Base-by-base conservation (phyloP, 2,329 filamentous ascomycete species). In the Paraphaeosphaeria sporulosa region DNA sequence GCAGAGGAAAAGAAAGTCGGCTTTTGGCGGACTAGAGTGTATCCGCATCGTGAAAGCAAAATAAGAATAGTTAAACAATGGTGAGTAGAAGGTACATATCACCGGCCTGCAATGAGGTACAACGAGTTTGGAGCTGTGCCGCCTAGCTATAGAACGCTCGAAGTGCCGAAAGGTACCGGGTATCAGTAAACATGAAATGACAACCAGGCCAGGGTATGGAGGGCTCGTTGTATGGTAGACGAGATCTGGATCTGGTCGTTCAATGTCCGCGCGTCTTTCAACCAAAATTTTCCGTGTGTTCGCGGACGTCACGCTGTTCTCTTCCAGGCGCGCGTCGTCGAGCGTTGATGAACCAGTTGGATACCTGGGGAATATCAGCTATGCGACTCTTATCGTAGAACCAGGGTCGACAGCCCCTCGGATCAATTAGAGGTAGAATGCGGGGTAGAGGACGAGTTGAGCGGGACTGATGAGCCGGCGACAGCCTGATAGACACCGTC, bases 311-410 rank as follows among this genome's bases (percentile, higher is more conserved):
- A 25, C 69, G 67, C 40, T 69, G 65, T 58, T 75, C 71, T 51
- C 74, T 71, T 56, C 69, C 63, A 25, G 75, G 73, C 55, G 70
- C 64, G 40, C 90, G 87, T 58, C 90, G 84, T 56, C 90, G 85
- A 30, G 89, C 89, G 66, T 93, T 93, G 78, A 92, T 93, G 77
- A 92, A 93, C 90, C 90, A 93, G 78, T 92, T 92, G 63, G 88
- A 90, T 23, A 93, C 90, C 79, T 82, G 34, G 30, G 1, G 30
- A 19, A 38, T 57, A 58, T 72, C 44, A 70, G 65, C 25, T 38
- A 34, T 51, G 17, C 17, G 44, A 49, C 34, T 40, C 19, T n/a
- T 48, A 36, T 23, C 52, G 32, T n/a, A 51, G 58, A 10, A 12
- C 12, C 17, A 12, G 10, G 43, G 38, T 17, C 25, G 25, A 10